phyloP scores from a whole-genome alignment of 805 yeast species.

The Danielia oregonensis region DNA sequence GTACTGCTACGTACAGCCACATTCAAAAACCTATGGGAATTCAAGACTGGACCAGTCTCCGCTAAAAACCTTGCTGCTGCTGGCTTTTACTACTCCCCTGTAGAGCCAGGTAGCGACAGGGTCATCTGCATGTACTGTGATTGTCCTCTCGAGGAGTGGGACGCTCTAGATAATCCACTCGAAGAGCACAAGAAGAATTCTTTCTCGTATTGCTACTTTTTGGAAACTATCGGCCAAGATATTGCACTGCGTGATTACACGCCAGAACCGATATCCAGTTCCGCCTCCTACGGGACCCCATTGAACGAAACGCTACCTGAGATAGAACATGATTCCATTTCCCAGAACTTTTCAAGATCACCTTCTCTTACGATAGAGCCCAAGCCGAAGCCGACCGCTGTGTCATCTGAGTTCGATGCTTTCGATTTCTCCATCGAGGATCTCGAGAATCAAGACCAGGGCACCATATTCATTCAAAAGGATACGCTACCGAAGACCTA shows the following conservation, averaged over 20 bases:
- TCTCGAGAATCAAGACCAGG: slow-evolving; percentile 7
- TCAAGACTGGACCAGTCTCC: slow-evolving; percentile 8
- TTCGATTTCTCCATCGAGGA: slow-evolving; percentile 17
- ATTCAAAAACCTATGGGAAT: slow-evolving; percentile 14
- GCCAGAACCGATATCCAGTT: neutral
- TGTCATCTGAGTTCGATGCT: slow-evolving; percentile 4
- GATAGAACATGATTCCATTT: too few species aligned
- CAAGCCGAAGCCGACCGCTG: neutral
- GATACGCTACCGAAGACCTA: neutral
- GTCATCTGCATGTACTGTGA: slow-evolving; percentile 31
- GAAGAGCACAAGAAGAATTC: slow-evolving; percentile 45
- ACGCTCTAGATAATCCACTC: slow-evolving; percentile 56
- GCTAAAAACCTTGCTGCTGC: slow-evolving; percentile 35
- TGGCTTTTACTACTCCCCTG: slow-evolving; percentile 39
- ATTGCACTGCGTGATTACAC: neutral
- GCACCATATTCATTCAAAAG: slow-evolving; percentile 8
- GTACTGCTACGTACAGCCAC: slow-evolving; percentile 14
- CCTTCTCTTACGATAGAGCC: neutral
- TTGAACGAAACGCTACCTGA: neutral
- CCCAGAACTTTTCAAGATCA: too few species aligned
- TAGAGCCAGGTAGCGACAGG: slow-evolving; percentile 27
- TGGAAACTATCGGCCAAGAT: slow-evolving; percentile 11
- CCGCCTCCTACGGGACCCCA: neutral
- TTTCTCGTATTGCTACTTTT: slow-evolving; percentile 25
- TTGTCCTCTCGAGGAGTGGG: slow-evolving; percentile 49